Conservation (phyloP, 208 protist genomes). For the Novymonas esmeraldas region DNA sequence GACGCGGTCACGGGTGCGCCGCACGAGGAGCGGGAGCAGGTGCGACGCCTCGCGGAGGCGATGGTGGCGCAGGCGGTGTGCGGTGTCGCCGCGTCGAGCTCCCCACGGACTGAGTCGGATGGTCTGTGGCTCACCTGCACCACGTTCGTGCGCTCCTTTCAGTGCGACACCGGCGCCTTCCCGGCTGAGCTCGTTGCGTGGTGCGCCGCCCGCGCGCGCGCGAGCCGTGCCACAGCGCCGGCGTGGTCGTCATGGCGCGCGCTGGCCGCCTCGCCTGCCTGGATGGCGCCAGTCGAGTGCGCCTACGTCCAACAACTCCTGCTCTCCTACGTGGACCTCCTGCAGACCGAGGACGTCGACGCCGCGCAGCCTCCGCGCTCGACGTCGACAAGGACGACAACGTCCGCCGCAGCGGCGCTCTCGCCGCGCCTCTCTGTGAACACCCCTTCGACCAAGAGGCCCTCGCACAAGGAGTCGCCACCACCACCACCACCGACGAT, state of each 20-base stretch:
- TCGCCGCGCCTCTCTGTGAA: conserved; percentile 21
- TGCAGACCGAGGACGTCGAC: not conserved
- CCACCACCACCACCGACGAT: not conserved
- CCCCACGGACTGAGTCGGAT: too few relatives aligned
- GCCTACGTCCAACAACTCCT: conserved; percentile 24
- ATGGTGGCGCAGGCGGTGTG: conserved; percentile 25
- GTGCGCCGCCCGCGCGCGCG: conserved; percentile 18
- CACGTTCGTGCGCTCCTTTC: conserved; percentile 30
- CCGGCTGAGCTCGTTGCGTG: conserved; percentile 35
- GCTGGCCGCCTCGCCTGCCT: conserved; percentile 14
- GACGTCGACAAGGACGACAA: not conserved
- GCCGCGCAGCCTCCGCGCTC: not conserved
- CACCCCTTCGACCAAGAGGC: not conserved
- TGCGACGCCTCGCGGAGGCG: conserved; percentile 6
- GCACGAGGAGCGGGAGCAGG: not conserved
- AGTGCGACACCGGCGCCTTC: conserved; percentile 36
- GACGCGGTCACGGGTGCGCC: not conserved
- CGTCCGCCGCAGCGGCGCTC: not conserved
- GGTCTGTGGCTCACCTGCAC: conserved; percentile 18
- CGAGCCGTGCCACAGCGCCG: not conserved
- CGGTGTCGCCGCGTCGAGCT: too few relatives aligned
- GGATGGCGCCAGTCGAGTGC: conserved; percentile 38
- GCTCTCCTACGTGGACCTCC: conserved; percentile 9
- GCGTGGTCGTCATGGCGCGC: not conserved
- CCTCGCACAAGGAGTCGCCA: not conserved